Conservation (phyloP, 129 eudicot genomes). For the Erigeron canadensis region DNA sequence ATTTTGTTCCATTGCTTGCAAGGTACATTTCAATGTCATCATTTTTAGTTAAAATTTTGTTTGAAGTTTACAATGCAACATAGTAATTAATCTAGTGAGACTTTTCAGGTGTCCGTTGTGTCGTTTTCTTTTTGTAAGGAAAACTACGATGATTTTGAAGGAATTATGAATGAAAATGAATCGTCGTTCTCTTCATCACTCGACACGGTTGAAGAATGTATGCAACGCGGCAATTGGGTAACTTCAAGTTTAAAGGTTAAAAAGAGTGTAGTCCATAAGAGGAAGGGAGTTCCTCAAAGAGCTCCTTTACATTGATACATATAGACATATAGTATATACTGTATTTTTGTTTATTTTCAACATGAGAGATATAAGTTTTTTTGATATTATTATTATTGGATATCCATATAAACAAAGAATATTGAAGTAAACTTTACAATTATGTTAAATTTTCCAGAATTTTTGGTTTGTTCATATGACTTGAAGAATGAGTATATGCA, state of each 20-base stretch:
- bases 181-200: slow-evolving; percentile 38
- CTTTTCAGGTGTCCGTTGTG: slow-evolving; percentile 34
- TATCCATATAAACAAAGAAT: neutral
- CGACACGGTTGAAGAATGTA: slow-evolving; percentile 40
- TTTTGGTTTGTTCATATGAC: neutral
- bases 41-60: neutral
- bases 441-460: neutral
- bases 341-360: slow-evolving; percentile 16
- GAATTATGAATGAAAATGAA: slow-evolving; percentile 14
- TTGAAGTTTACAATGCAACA: neutral
- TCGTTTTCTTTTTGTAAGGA: slow-evolving; percentile 25
- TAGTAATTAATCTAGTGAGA: neutral
- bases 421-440: neutral
- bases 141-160: slow-evolving; percentile 27
- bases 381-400: neutral
- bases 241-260: slow-evolving; percentile 39
- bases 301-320: slow-evolving; percentile 43
- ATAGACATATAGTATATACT: no score
- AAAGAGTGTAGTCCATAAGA: slow-evolving; percentile 41
- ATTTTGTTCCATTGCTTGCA: slow-evolving; percentile 80
- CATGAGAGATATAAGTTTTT: neutral
- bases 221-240: slow-evolving; percentile 36
- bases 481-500: neutral
- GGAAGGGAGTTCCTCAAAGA: slow-evolving; percentile 65
- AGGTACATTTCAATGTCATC: slow-evolving; percentile 32